A percentile compares a stretch with the other conserved stretches of the same genome.
These are phyloP conservation scores for Petunia secreta DNA, from an alignment of 257 asterid species.

Conservation along the genomic window DNA sequence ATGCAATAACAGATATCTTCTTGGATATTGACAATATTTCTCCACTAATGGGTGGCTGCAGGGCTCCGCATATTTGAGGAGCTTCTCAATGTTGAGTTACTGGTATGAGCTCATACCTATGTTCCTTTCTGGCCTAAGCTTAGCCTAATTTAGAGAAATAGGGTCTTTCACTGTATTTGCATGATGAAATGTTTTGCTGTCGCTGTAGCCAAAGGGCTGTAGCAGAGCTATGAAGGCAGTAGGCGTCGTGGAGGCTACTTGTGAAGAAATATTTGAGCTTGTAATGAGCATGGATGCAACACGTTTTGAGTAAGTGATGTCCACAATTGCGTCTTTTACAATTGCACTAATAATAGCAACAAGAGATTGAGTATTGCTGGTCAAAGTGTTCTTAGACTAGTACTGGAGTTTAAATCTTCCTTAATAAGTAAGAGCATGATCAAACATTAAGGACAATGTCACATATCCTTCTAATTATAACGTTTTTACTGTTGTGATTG, in stretches of 20 bases:
- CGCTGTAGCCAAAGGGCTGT: conserved; percentile 86
- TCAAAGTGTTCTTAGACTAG: no score
- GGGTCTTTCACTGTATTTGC: conserved; percentile 29
- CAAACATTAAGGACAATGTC: no score
- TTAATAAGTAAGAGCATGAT: no score
- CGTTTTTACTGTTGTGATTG: no score
- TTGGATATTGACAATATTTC: background rate
- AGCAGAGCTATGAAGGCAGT: conserved; percentile 96
- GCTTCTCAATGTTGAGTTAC: conserved; percentile 80
- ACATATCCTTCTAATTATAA: no score
- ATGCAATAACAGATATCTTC: background rate
- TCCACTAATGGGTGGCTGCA: conserved; percentile 38
- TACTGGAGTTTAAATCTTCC: no score
- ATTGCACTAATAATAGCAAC: no score
- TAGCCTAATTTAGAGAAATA: background rate
- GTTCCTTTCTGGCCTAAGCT: conserved; percentile 13
- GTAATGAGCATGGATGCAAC: conserved; percentile 93
- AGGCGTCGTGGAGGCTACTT: conserved; percentile 88
- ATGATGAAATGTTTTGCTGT: conserved; percentile 28
- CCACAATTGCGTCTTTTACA: background rate
- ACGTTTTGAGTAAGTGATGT: conserved; percentile 74
- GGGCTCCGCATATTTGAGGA: conserved; percentile 96
- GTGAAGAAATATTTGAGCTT: conserved; percentile 89
- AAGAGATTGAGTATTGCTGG: no score
- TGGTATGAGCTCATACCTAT: conserved; percentile 52